Evolutionary conservation across 768 basidiomycete species (phyloP), one percentile per base, ranked within the genome.

Genomic region (Mycena epipterygia): DNA sequence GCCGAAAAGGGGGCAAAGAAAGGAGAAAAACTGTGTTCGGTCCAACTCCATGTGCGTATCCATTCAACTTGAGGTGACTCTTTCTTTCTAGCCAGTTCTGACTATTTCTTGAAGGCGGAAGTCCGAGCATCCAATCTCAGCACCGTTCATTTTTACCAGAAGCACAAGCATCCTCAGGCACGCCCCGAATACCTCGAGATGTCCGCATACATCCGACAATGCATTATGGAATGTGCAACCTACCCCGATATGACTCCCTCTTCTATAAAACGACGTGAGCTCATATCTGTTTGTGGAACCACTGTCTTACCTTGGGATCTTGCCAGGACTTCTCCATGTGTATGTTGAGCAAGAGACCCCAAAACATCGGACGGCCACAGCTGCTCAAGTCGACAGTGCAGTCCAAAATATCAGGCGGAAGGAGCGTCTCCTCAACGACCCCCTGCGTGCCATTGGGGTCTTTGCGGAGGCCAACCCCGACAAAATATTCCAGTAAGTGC

Each of bases 391-490:
- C 30, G 33, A 68, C 35, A 60, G 53, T 27, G 51, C 53, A 7
- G 57, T 68, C n/a, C 30, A 44, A 3, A 30, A 59, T 30, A n/a
- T 23, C 16, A 42, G 58, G 6, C 44, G 67, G 3, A 23, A 35
- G 23, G 67, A 68, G 33, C 44, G 48, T 19, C 25, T 68, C 2
- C 37, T 52, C n/a, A n/a, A 46, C 3, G 59, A 68, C 27, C 57
- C 58, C 12, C 41, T 68, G 29, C 42, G 39, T 13, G 29, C 30
- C 25, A 59, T 68, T 32, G 57, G 58, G 2, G 21, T 68, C 3
- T 68, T 68, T 61, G 67, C 67, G 2, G 37, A 61, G 17, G 25
- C 23, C 30, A 68, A 68, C 29, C 57, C 58, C 8, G 58, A 68
- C 25, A 51, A 53, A 39, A 55, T 68, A 23, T 68, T 60, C 32